Conservation (phyloP, 2,329 filamentous ascomycete genomes). For the Rhynchosporium agropyri region DNA sequence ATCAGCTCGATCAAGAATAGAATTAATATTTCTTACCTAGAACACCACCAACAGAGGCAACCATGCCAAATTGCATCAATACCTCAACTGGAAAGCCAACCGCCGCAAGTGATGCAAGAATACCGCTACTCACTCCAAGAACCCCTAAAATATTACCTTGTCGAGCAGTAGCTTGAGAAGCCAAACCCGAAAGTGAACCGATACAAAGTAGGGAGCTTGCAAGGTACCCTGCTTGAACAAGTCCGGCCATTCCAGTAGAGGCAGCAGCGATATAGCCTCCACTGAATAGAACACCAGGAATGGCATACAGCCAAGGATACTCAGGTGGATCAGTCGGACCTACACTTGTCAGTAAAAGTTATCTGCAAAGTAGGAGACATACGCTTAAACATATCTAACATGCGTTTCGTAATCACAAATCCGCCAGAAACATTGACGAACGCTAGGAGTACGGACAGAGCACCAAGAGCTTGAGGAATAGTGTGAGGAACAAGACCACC, state of each 20-base stretch:
- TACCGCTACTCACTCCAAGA: slow-evolving; percentile 79
- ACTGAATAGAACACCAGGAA: slow-evolving; percentile 76
- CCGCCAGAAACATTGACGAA: slow-evolving; percentile 89
- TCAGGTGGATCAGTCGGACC: slow-evolving; percentile 83
- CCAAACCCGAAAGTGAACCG: slow-evolving; percentile 77
- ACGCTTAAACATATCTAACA: slow-evolving; percentile 90
- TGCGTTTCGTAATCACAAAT: slow-evolving; percentile 89
- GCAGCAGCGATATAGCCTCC: slow-evolving; percentile 81
- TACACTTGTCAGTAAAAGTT: slow-evolving; percentile 33
- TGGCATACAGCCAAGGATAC: slow-evolving; percentile 83
- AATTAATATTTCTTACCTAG: slow-evolving; percentile 48
- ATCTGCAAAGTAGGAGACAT: slow-evolving; percentile 35
- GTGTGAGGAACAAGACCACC: slow-evolving; percentile 78
- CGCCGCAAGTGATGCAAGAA: slow-evolving; percentile 79
- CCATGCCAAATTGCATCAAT: slow-evolving; percentile 75
- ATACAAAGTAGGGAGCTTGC: slow-evolving; percentile 86
- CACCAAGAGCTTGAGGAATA: slow-evolving; percentile 76
- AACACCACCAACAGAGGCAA: slow-evolving; percentile 72
- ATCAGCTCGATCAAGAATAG: not conserved
- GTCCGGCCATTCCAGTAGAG: slow-evolving; percentile 77
- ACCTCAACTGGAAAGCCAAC: slow-evolving; percentile 81
- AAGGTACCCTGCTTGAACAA: slow-evolving; percentile 86
- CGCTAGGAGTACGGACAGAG: slow-evolving; percentile 77
- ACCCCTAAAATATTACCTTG: slow-evolving; percentile 87
- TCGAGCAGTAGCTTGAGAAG: slow-evolving; percentile 79